phyloP scores from a whole-genome alignment of 1,284 basidiomycete species.

The Salmacisia buchloeana region DNA sequence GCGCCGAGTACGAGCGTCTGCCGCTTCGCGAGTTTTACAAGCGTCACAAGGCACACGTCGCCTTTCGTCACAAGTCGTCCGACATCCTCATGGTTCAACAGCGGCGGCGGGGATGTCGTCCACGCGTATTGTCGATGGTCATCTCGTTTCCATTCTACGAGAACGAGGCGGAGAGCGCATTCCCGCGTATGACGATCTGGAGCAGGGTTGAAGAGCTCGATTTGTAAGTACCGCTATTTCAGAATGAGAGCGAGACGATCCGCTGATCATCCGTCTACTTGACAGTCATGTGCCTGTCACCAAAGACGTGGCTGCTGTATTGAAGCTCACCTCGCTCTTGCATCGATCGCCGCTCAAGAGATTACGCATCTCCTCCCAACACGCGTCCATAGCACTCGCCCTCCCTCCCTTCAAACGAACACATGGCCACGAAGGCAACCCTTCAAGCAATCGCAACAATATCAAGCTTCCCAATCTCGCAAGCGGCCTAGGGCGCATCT shows the following conservation, averaged over 20 bases:
- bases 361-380: conserved; percentile 35
- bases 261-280: too few relatives aligned
- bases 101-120: neutral
- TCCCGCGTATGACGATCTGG: conserved; percentile 38
- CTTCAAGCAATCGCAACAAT: neutral
- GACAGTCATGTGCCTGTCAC: conserved; percentile 24
- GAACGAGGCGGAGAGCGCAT: conserved; percentile 38
- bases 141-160: conserved; percentile 41
- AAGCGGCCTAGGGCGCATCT: neutral
- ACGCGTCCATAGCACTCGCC: conserved; percentile 35
- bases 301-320: conserved; percentile 25
- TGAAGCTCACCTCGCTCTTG: conserved; percentile 30
- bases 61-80: neutral
- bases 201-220: conserved; percentile 43
- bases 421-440: neutral
- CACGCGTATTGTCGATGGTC: conserved; percentile 29
- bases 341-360: conserved; percentile 28
- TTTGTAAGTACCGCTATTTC: conserved; percentile 23
- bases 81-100: conserved; percentile 1
- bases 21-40: neutral
- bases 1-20: neutral
- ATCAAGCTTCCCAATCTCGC: conserved; percentile 6
- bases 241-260: too few relatives aligned
- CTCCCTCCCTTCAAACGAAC: conserved; percentile 24
- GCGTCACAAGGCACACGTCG: conserved; percentile 1